Evolutionary conservation across 1,284 basidiomycete genomes (phyloP).

Genomic region (Fomitopsis palustris): DNA sequence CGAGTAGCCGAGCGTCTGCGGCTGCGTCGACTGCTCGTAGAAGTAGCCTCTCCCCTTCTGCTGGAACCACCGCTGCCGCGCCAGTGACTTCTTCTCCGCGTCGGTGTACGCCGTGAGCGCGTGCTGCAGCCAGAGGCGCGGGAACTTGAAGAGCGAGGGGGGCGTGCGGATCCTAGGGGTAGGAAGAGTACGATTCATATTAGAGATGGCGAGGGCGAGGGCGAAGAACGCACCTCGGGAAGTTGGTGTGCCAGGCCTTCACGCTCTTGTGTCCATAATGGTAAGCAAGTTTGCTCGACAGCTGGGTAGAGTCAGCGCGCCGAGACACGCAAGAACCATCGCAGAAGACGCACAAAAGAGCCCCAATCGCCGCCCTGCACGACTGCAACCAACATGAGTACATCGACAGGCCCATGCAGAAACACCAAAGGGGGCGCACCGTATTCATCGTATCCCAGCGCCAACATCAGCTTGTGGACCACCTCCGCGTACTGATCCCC

Average conservation of each 20-base stretch:
- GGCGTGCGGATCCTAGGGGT: neutral
- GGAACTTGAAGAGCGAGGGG: constrained; percentile 1
- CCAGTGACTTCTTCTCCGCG: constrained; percentile 32
- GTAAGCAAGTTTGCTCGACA: constrained; percentile 27
- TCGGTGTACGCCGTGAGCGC: constrained; percentile 28
- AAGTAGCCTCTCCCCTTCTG: constrained; percentile 28
- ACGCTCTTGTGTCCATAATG: constrained; percentile 29
- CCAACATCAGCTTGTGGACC: constrained; percentile 6
- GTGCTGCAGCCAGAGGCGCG: constrained; percentile 10
- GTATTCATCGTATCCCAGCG: constrained; percentile 26
- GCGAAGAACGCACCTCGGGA: constrained; percentile 17
- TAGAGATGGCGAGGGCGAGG: neutral
- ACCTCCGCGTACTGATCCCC: constrained; percentile 26
- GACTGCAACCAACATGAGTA: neutral
- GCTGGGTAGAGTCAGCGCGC: constrained; percentile 14
- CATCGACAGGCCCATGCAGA: too few relatives aligned
- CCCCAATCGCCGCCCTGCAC: constrained; percentile 10
- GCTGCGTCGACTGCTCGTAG: constrained; percentile 30
- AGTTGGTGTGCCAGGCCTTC: constrained; percentile 29
- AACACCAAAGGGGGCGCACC: constrained; percentile 12
- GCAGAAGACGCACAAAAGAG: constrained; percentile 1
- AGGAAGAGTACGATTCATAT: neutral
- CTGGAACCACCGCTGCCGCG: constrained; percentile 16
- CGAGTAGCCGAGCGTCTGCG: constrained; percentile 40
- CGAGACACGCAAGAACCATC: neutral